Conservation (phyloP, 2,329 filamentous ascomycete species). For the Monosporascus sp. region DNA sequence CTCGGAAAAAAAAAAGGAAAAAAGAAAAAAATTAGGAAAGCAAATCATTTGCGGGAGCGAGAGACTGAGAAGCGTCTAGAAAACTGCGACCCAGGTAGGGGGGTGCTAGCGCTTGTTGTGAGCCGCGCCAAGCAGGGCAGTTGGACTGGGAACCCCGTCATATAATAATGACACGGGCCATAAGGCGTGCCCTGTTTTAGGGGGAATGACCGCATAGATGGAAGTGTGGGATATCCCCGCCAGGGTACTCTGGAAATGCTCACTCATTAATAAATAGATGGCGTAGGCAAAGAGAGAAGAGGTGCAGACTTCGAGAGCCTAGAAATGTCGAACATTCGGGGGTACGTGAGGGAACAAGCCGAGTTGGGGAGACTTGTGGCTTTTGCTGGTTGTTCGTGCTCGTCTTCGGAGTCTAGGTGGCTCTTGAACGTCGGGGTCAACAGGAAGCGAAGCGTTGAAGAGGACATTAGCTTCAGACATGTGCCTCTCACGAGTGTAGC, state of each 20-base stretch:
- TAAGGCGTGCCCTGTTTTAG: too few species aligned
- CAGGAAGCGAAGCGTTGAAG: conserved; percentile 10
- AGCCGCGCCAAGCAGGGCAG: background rate
- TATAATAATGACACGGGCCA: too few species aligned
- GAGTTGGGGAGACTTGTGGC: conserved; percentile 23
- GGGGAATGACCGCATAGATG: too few species aligned
- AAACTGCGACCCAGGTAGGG: background rate
- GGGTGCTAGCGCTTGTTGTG: background rate
- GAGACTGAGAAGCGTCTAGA: conserved; percentile 2
- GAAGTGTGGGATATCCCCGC: too few species aligned
- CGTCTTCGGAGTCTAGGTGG: conserved; percentile 21
- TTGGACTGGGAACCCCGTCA: too few species aligned
- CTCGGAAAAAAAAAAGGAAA: background rate
- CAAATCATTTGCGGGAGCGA: conserved; percentile 10
- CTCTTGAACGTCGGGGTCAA: conserved; percentile 11
- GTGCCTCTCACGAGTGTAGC: conserved; percentile 20
- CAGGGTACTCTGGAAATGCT: background rate
- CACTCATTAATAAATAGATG: conserved; percentile 4
- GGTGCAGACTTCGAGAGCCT: background rate
- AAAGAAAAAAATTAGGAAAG: background rate
- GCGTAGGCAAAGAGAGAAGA: background rate
- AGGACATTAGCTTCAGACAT: conserved; percentile 25
- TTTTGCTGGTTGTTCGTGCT: conserved; percentile 27
- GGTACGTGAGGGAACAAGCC: conserved; percentile 24
- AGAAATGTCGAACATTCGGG: background rate